Base-by-base conservation (phyloP, 2,329 filamentous ascomycete genomes). In the Trichoderma koningii region DNA sequence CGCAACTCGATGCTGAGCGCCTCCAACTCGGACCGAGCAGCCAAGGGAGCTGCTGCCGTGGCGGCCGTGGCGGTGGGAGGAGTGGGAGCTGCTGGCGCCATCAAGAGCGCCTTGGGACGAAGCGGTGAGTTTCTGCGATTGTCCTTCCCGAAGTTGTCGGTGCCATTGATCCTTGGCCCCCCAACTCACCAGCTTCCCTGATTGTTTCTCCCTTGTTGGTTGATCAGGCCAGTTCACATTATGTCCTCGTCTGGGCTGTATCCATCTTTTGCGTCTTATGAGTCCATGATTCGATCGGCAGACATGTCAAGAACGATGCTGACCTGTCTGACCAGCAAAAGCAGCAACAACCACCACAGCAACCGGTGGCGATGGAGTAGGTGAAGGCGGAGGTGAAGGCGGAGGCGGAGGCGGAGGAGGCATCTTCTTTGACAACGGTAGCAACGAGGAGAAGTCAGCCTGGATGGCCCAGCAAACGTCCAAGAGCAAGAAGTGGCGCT, bases 401-500 rank as follows among this genome's bases (percentile, higher is more conserved):
- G 30, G 30, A 57, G 57, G 47, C 28, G 48, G 51, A n/a, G 15
- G 10, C 4, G 73, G 70, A n/a, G 60, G 48, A 26, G 53, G 42
- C 26, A 45, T 52, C 10, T 61, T 68, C 7, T 65, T 64, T 7
- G 61, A 66, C n/a, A 17, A 62, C 1, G 63, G 63, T 30, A 52
- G 51, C 44, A 44, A 26, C 44, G 66, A 64, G 3, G 70, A 71
- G 50, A 71, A 70, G 61, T 55, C 66, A 0, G 57, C 64, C n/a
- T 69, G 66, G 67, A 34, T 66, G 42, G 62, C 65, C 15, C 57
- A 66, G 75, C 88, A 55, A 79, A 80, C 83, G 30, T 81, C 79
- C 41, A 84, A 81, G 45, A 84, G 83, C 41, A 89, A 87, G 73
- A 91, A 87, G 75, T 83, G 87, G 76, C 89, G 85, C 68, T 91